Percentiles rank a stretch among this genome's conserved stretches.
phyloP scores from a whole-genome alignment of 768 basidiomycete species.

The Trametopsis cervina region DNA sequence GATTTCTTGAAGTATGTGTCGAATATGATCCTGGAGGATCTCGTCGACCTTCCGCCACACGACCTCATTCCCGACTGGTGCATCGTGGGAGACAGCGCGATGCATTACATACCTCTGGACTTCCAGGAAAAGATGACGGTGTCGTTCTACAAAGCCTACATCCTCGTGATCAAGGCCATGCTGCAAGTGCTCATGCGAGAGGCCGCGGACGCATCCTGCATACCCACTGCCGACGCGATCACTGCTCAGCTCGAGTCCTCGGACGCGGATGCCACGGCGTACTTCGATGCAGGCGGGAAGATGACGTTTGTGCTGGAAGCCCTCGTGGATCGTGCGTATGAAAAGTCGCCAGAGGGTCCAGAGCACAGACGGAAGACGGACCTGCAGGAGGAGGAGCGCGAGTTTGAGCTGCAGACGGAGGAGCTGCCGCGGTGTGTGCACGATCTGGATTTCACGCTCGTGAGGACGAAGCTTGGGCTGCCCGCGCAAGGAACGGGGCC shows the following conservation, averaged over 20 bases:
- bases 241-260: conserved; percentile 2
- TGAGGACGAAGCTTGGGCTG: conserved; percentile 23
- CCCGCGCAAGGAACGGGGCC: conserved; percentile 10
- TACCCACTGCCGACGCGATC: conserved; percentile 15
- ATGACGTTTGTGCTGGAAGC: conserved; percentile 25
- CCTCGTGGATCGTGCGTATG: conserved; percentile 20
- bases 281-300: conserved; percentile 22
- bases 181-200: conserved; percentile 13
- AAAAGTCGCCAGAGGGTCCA: conserved; percentile 23
- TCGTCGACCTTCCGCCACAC: conserved; percentile 1
- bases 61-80: conserved; percentile 8
- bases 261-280: conserved; percentile 10
- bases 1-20: conserved; percentile 10
- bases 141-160: conserved; percentile 24
- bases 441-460: conserved; percentile 25
- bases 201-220: conserved; percentile 2
- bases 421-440: conserved; percentile 19
- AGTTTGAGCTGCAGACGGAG: conserved; percentile 6
- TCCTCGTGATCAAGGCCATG: conserved; percentile 19
- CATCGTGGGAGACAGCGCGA: conserved; percentile 4
- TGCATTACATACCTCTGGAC: conserved; percentile 12
- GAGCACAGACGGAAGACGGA: conserved; percentile 14
- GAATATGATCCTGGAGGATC: conserved; percentile 3
- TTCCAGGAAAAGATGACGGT: conserved; percentile 11
- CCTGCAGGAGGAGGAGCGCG: conserved; percentile 18